Evolutionary conservation across 1,139 yeast genomes (phyloP), one percentile per base, ranked within the genome.

Genomic region (Zygosaccharomyces sapae): DNA sequence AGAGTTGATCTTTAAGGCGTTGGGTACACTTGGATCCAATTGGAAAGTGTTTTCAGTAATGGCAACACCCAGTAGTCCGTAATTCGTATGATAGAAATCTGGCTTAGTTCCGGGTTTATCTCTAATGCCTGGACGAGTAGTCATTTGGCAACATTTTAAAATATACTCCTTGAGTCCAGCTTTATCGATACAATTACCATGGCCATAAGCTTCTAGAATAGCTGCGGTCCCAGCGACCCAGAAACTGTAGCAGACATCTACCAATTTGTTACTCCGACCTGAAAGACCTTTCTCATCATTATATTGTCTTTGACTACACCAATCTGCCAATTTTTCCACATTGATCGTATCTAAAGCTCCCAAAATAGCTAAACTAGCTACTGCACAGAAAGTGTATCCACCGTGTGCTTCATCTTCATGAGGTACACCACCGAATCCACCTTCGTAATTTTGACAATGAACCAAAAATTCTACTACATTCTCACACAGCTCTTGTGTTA

Each of bases 181-280:
- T 57, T 81, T 71, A 65, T 79, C 70, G 52, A 83, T 75, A 44
- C 83, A 55, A 36, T 57, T 58, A 1, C 54, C 55, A 19, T 54
- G 56, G 0, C 63, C 62, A 2, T 59, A 59, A 0, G 61, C 66
- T 2, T 73, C 56, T 0, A 82, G 64, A 1, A 76, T 69, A 51
- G 86, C 92, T 8, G 88, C 58, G 36, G 90, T 67, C 0, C 88
- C 95, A 1, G 98, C 98, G 2, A 90, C 83, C 98, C 98, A 92
- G 65, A 86, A 94, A 60, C 90, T 81, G 65, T 94, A 94, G 66
- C 99, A 94, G 0, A 95, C 96, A 66, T 94, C 99, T 0, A 92
- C 97, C 37, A 94, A 73, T 65, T 94, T 94, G 63, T 92, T 90
- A 0, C 95, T 79, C 48, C 99, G 76, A 0, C 99, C 99, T 7